Percentiles rank a stretch among this genome's conserved stretches.
Conservation (phyloP, 768 basidiomycete species). For the Hebeloma cylindrosporum region DNA sequence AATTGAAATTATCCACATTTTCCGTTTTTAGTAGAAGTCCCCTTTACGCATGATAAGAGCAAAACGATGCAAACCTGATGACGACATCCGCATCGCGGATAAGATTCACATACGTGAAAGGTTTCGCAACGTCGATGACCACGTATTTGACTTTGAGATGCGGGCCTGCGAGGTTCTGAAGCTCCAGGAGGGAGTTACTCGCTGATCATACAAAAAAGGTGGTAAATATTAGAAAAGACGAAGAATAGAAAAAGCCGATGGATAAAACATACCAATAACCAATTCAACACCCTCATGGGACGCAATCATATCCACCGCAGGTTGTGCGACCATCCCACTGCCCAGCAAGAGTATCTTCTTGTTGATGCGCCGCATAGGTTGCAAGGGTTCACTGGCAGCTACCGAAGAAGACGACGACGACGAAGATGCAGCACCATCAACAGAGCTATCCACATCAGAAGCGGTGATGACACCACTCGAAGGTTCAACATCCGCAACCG, state of each 20-base stretch:
- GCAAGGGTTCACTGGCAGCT: too few relatives aligned
- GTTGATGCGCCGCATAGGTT: too few relatives aligned
- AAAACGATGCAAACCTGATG: conserved; percentile 58
- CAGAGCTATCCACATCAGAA: too few relatives aligned
- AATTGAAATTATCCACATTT: not conserved
- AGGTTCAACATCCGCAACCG: not conserved
- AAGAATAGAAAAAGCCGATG: conserved; percentile 3
- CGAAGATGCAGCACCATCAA: too few relatives aligned
- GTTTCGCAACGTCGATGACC: conserved; percentile 59
- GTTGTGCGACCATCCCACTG: conserved; percentile 94
- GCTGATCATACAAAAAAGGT: conserved; percentile 45
- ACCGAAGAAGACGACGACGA: not conserved
- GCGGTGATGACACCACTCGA: too few relatives aligned
- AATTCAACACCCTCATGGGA: conserved; percentile 63
- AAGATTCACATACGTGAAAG: conserved; percentile 44
- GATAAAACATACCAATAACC: conserved; percentile 64
- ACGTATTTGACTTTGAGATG: conserved; percentile 54
- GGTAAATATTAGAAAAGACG: conserved; percentile 7
- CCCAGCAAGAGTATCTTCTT: conserved; percentile 81
- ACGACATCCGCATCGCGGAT: conserved; percentile 74
- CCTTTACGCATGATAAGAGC: not conserved
- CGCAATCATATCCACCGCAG: conserved; percentile 76
- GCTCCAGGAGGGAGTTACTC: conserved; percentile 68
- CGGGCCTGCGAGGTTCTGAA: conserved; percentile 43
- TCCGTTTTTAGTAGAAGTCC: not conserved